Evolutionary conservation across 768 basidiomycete genomes (phyloP), one percentile per base, ranked within the genome.

Genomic region (Rhizopogon vesiculosus): DNA sequence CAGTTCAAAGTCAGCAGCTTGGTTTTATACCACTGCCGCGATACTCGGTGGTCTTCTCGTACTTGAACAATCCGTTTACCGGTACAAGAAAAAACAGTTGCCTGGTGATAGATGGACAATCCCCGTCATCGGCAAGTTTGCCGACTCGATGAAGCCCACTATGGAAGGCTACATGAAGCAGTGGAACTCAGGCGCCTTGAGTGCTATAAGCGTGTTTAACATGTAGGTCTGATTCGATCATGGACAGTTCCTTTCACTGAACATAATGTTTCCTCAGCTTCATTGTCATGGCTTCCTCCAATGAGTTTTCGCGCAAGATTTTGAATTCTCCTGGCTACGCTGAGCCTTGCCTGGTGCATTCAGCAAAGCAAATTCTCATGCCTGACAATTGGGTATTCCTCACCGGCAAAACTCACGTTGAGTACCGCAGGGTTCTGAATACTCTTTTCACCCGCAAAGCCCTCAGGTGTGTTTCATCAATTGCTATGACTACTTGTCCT

Each of bases 361-460:
- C 93, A 6, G 97, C 93, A 33, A 97, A 96, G 72, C 77, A 86
- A 54, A 77, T 99, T 55, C 80, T 99, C 43, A 78, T 81, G 51
- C 78, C 88, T 2, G 89, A 94, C 38, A 97, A 96, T 74, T 97
- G 93, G 93, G 96, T 99, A n/a, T 99, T 99, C 77, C 78, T 98
- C 42, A 96, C 84, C 52, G 96, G 96, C 22, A 98, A 93, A 73
- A 80, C 75, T 3, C 96, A 99, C 66, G 86, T 94, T 55, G 92
- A 96, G 22, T 99, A 97, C 71, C 90, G 97, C 57, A 89, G 89
- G 59, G 86, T 89, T 42, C 74, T 99, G 45, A 98, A 98, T 70
- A 76, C 80, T 33, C 82, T 99, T 40, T 98, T 98, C 77, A 98
- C 97, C 29, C 91, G 90, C 67, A 90, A 92, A 69, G 93, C 95